phyloP scores from a whole-genome alignment of 1,284 basidiomycete genomes.

The Puccinia coronata region DNA sequence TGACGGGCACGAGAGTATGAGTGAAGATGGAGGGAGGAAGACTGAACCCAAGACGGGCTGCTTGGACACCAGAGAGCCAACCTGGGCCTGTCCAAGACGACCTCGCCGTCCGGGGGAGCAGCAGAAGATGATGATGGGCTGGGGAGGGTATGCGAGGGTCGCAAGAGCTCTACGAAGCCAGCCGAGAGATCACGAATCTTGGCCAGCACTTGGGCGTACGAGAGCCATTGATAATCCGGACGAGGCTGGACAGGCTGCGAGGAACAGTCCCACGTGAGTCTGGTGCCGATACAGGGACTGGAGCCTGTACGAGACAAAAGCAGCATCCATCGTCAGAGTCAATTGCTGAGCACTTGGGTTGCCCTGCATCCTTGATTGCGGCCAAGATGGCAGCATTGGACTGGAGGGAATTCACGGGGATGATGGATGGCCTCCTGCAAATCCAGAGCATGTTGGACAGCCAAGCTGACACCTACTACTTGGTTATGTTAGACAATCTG shows the following conservation, averaged over 20 bases:
- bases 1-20: not conserved
- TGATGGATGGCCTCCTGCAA: too few species aligned
- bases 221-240: constrained; percentile 30
- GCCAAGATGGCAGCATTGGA: too few species aligned
- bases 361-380: too few species aligned
- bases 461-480: too few species aligned
- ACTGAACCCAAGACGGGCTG: constrained; percentile 36
- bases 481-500: too few species aligned
- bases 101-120: not conserved
- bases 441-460: too few species aligned
- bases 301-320: not conserved
- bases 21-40: constrained; percentile 23
- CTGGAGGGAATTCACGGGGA: too few species aligned
- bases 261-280: constrained; percentile 3
- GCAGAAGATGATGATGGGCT: too few species aligned
- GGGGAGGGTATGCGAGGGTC: not conserved
- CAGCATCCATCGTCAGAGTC: too few species aligned
- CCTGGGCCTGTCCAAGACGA: constrained; percentile 15
- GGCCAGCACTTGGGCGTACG: constrained; percentile 37
- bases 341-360: too few species aligned
- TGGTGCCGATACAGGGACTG: constrained; percentile 24
- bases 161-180: constrained; percentile 31
- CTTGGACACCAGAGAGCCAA: constrained; percentile 41
- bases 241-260: constrained; percentile 1
- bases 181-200: constrained; percentile 21